phyloP scores from a whole-genome alignment of 2,329 filamentous ascomycete genomes.

The Purpureocillium takamizusanense region DNA sequence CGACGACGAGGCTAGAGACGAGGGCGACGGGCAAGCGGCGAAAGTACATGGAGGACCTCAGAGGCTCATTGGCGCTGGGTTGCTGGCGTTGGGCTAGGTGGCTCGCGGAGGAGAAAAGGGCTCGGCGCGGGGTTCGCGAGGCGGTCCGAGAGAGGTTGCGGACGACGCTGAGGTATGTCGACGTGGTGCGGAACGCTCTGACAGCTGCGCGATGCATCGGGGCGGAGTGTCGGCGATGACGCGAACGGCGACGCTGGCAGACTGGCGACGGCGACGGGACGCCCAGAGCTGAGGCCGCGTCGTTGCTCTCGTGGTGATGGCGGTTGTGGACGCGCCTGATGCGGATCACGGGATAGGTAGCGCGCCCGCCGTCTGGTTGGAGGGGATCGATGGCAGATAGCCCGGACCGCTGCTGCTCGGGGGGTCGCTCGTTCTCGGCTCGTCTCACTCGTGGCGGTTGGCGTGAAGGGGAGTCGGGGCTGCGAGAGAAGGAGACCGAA shows the following conservation, averaged over 20 bases:
- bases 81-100: conserved; percentile 15
- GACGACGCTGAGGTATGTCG: conserved; percentile 54
- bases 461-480: no score
- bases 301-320: not conserved
- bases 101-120: conserved; percentile 19
- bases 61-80: conserved; percentile 38
- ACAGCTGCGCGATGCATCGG: conserved; percentile 68
- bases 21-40: conserved; percentile 59
- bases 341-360: no score
- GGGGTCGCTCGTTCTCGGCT: no score
- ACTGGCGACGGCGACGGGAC: not conserved
- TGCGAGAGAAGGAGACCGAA: no score
- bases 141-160: conserved; percentile 43
- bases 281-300: no score
- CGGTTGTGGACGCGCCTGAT: no score
- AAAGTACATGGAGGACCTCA: conserved; percentile 67
- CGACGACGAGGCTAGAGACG: conserved; percentile 58
- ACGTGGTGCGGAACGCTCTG: conserved; percentile 59
- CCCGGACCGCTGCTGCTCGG: not conserved
- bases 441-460: no score
- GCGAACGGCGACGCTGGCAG: no score
- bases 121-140: conserved; percentile 24
- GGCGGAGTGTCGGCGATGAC: conserved; percentile 5
- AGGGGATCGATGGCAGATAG: no score
- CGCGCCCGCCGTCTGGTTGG: no score